Evolutionary conservation across 495 filamentous ascomycete genomes (phyloP).

Genomic region (Xanthoparmelia taractica): DNA sequence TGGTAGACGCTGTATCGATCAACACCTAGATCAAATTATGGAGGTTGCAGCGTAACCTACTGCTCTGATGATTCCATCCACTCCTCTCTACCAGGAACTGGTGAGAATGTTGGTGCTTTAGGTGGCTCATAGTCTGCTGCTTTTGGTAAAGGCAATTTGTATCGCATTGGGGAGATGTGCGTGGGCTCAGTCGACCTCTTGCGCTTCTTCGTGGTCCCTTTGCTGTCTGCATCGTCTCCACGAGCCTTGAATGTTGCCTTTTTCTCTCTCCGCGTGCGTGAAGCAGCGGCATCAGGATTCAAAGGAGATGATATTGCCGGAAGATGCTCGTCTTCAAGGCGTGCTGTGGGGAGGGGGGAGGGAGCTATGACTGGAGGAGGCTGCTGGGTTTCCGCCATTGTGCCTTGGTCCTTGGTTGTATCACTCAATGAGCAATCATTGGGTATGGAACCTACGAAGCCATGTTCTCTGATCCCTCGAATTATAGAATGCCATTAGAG

Average conservation of each 20-base stretch:
- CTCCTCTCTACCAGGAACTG: slow-evolving; percentile 36
- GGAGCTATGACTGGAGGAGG: slow-evolving; percentile 17
- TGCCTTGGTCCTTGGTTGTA: neutral
- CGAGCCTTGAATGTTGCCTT: slow-evolving; percentile 72
- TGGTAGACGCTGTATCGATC: slow-evolving; percentile 56
- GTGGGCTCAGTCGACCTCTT: slow-evolving; percentile 33
- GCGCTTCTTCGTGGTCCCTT: slow-evolving; percentile 39
- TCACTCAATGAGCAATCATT: neutral
- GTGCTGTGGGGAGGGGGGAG: slow-evolving; percentile 51
- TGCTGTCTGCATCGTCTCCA: slow-evolving; percentile 52
- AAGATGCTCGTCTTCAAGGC: slow-evolving; percentile 31
- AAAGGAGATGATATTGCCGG: slow-evolving; percentile 55
- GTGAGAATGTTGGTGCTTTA: slow-evolving; percentile 46
- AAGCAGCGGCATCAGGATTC: slow-evolving; percentile 46
- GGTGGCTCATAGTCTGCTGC: slow-evolving; percentile 52
- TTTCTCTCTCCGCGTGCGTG: slow-evolving; percentile 43
- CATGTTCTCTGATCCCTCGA: neutral
- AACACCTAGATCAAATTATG: neutral
- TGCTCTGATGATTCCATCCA: slow-evolving; percentile 52
- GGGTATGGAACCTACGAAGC: neutral
- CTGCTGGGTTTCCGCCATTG: slow-evolving; percentile 10
- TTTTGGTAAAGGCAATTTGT: slow-evolving; percentile 51
- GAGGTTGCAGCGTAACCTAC: slow-evolving; percentile 35
- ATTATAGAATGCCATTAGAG: neutral
- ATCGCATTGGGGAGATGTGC: slow-evolving; percentile 41